Evolutionary conservation across 2,329 filamentous ascomycete species (phyloP), one percentile per base, ranked within the genome.

Genomic region (Phaeosphaeriaceae sp.): DNA sequence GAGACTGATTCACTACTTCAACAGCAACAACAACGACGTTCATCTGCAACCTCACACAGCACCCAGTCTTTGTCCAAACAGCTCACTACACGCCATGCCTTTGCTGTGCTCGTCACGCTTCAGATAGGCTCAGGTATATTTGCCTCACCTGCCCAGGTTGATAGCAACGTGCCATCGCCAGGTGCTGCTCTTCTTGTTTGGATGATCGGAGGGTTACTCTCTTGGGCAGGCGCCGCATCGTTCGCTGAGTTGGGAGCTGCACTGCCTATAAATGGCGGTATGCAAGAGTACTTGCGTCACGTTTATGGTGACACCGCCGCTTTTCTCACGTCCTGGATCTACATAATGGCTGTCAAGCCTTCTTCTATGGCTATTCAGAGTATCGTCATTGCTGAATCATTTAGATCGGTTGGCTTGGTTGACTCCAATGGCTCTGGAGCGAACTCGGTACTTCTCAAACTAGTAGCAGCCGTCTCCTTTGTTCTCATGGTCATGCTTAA

Each of bases 101-200:
- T 86, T 54, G 82, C 81, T 17, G 83, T 87, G 38, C 76, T 87
- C 33, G 80, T 87, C 51, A 83, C 82, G 58, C 83, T 87, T 52
- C 83, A 86, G 45, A 85, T 87, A 39, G 85, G 85, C 6, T 84
- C 81, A 43, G 84, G 85, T 28, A 81, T 87, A 15, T 87, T 87
- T 58, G 86, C 85, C 0, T 86, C 84, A 1, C 84, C 84, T 0
- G 83, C 83, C 0, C 79, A 83, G 9, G 84, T 87, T 50, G 83
- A 87, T 60, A 80, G 80, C 13, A 85, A 87, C 56, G 83, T 86
- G 2, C 83, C 83, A 0, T 87, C 84, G 0, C 84, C 84, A 0
- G 84, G 82, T 7, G 74, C 76, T 1, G 82, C 83, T 2, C 60
- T 87, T 29, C 59, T 83, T 2, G 78, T 87, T 6, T 87, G 85